phyloP scores from a whole-genome alignment of 73 alveolate species.

The Loxodes magnus region DNA sequence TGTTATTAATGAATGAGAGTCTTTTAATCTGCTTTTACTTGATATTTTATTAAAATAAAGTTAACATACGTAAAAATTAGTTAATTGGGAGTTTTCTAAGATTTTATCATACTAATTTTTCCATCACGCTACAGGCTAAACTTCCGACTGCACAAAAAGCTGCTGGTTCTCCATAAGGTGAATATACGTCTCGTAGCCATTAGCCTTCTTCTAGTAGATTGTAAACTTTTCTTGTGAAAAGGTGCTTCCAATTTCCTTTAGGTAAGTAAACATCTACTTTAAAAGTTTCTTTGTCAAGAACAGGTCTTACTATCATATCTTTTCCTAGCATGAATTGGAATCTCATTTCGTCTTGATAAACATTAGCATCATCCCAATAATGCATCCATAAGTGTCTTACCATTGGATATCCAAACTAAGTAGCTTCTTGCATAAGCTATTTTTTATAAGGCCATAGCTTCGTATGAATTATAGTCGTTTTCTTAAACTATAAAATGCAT shows the following conservation, averaged over 20 bases:
- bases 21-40: too few relatives aligned
- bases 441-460: conserved; percentile 12
- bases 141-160: too few relatives aligned
- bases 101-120: too few relatives aligned
- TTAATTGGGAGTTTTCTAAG: too few relatives aligned
- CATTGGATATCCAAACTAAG: conserved; percentile 11
- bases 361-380: conserved; percentile 6
- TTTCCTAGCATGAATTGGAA: conserved; percentile 27
- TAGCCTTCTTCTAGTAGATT: too few relatives aligned
- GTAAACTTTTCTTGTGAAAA: too few relatives aligned
- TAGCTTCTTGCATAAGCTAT: conserved; percentile 10
- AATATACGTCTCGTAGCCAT: too few relatives aligned
- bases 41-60: too few relatives aligned
- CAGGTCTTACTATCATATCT: conserved; percentile 19
- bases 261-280: conserved; percentile 7
- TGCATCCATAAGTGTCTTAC: conserved; percentile 11
- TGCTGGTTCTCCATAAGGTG: too few relatives aligned
- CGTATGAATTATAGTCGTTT: conserved; percentile 7
- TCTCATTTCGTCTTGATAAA: neutral
- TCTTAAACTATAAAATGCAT: conserved; percentile 9
- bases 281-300: neutral
- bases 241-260: conserved; percentile 13
- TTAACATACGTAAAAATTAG: too few relatives aligned
- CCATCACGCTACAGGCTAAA: too few relatives aligned
- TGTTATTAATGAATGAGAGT: too few relatives aligned